Evolutionary conservation across 2,329 filamentous ascomycete genomes (phyloP).

Genomic region (Grosmannia serpens): DNA sequence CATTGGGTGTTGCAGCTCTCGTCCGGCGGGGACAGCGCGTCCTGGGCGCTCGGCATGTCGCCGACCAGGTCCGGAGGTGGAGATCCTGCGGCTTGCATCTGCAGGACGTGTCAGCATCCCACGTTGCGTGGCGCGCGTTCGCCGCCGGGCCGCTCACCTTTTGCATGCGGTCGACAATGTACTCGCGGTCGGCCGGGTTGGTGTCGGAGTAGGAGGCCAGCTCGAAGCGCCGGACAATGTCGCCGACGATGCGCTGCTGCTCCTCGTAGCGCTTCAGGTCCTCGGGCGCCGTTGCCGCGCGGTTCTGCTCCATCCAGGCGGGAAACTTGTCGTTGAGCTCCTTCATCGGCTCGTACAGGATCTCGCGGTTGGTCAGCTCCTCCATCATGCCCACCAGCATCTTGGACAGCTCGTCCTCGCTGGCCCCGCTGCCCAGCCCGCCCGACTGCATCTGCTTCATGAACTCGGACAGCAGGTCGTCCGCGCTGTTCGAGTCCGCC

Average conservation of each 20-base stretch:
- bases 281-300: slow-evolving; percentile 49
- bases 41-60: slow-evolving; percentile 75
- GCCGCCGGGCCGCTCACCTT: slow-evolving; percentile 46
- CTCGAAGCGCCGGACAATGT: slow-evolving; percentile 88
- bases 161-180: slow-evolving; percentile 95
- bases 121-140: not conserved
- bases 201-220: slow-evolving; percentile 69
- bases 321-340: slow-evolving; percentile 91
- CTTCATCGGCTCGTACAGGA: slow-evolving; percentile 97
- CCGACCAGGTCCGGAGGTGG: slow-evolving; percentile 86
- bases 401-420: slow-evolving; percentile 82
- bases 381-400: slow-evolving; percentile 99
- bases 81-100: slow-evolving; percentile 96
- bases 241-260: slow-evolving; percentile 66
- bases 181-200: slow-evolving; percentile 71
- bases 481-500: slow-evolving; percentile 39
- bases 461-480: slow-evolving; percentile 86
- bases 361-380: slow-evolving; percentile 95
- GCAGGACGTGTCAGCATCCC: slow-evolving; percentile 6
- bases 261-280: slow-evolving; percentile 72
- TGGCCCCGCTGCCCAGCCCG: slow-evolving; percentile 38
- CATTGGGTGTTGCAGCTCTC: slow-evolving; percentile 53
- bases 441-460: slow-evolving; percentile 73
- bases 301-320: slow-evolving; percentile 73
- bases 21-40: slow-evolving; percentile 49